Conservation (phyloP, 164 flowering plant species). For the Aristolochia californica region DNA sequence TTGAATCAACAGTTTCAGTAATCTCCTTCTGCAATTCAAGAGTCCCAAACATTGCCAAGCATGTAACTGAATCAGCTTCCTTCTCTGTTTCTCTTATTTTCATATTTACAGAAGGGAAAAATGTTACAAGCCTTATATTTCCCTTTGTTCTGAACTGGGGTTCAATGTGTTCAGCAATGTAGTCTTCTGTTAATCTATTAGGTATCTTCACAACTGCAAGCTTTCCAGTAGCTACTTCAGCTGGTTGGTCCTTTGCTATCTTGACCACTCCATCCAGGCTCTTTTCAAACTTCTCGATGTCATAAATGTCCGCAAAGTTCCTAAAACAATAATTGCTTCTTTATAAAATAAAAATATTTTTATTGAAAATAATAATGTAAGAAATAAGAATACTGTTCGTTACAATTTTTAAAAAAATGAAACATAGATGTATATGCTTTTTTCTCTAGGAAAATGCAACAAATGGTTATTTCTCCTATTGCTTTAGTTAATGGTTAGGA, state of each 20-base stretch:
- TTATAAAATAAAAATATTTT: too few relatives aligned
- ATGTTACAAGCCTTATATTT: conserved; percentile 60
- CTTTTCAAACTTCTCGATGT: conserved; percentile 54
- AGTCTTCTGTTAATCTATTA: conserved; percentile 52
- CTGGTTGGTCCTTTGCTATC: conserved; percentile 47
- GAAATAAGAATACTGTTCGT: conserved; percentile 12
- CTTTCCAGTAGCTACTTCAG: conserved; percentile 31
- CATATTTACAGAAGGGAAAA: conserved; percentile 83
- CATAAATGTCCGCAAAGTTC: conserved; percentile 78
- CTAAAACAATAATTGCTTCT: conserved; percentile 15
- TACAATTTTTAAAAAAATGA: background rate
- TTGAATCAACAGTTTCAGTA: conserved; percentile 66
- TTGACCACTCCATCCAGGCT: conserved; percentile 71
- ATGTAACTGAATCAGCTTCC: conserved; percentile 44
- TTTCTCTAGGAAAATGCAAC: too few relatives aligned
- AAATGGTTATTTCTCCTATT: too few relatives aligned
- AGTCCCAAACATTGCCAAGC: conserved; percentile 78
- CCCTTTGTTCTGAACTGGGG: conserved; percentile 51
- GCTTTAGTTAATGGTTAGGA: too few relatives aligned
- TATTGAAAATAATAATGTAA: too few relatives aligned
- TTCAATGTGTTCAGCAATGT: conserved; percentile 49
- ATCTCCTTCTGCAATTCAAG: conserved; percentile 65
- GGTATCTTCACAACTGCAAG: conserved; percentile 73
- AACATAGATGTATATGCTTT: background rate
- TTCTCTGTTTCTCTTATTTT: conserved; percentile 30